Evolutionary conservation across 2,329 filamentous ascomycete species (phyloP), one percentile per base, ranked within the genome.

Genomic region (Fulvia fulva): DNA sequence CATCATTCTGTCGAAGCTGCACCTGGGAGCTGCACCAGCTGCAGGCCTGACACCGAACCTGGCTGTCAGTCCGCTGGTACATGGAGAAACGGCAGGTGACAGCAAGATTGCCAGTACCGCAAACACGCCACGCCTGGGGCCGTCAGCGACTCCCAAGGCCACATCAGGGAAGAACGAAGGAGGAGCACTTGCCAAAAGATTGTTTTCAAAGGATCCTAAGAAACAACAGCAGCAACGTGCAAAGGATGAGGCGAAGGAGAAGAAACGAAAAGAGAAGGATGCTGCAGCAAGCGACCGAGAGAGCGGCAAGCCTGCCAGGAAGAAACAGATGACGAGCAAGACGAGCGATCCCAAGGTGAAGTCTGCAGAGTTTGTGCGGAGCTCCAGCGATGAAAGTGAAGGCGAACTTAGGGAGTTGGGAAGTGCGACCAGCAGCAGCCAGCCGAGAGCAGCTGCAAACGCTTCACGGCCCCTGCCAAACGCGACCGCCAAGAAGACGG

Each of bases 1-100:
- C 51, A 85, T 81, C 61, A 77, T 79, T 41, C 73, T 87, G 30
- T 87, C 85, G 44, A 80, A 80, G 56, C 77, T 86, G 58, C 81
- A 84, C 59, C 76, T 85, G 37, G 74, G 75, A 51, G 64, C 64
- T 43, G 59, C 60, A 46, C 56, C 60, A 55, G 61, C 55, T 51
- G 60, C 60, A 45, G 59, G 63, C 14, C 56, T 63, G 12, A 71
- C 69, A 22, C 70, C 71, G 11, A 66, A 59, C 32, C 53, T 65
- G 8, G 63, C 59, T 52, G 61, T 65, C n/a, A 73, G 67, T 53
- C 71, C 71, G n/a, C 25, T 68, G 53, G 61, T 63, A 11, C 55
- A 62, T n/a, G 61, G 45, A 6, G 64, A 66, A 19, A 61, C 41
- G 16, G 53, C 51, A 14, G 58, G n/a, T 7, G 68, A 69, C 8